These are phyloP conservation scores for Zymoseptoria ardabiliae DNA, from an alignment of 2,329 filamentous ascomycete species.

Conservation along the genomic window DNA sequence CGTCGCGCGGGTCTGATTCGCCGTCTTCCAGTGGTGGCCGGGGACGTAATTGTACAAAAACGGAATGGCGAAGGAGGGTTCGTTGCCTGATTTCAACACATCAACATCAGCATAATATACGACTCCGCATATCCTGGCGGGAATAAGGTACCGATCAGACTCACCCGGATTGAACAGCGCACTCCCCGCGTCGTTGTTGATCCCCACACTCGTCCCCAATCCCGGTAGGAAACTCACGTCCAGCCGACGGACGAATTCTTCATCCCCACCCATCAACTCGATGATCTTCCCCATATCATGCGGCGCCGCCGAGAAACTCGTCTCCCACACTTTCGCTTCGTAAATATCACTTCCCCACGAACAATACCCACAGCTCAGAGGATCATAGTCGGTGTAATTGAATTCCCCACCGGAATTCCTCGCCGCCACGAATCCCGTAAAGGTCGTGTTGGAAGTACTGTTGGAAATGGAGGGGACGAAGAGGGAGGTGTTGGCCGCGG, in stretches of 20 bases:
- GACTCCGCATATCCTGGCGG: too few species aligned
- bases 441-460: slow-evolving; percentile 6
- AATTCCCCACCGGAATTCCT: slow-evolving; percentile 11
- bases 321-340: slow-evolving; percentile 18
- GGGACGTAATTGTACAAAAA: slow-evolving; percentile 36
- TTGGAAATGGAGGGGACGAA: slow-evolving; percentile 4
- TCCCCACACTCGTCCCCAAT: slow-evolving; percentile 9
- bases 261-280: slow-evolving; percentile 13
- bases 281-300: slow-evolving; percentile 19
- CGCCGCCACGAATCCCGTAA: slow-evolving; percentile 17
- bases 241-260: slow-evolving; percentile 11
- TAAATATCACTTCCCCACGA: slow-evolving; percentile 16
- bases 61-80: slow-evolving; percentile 35
- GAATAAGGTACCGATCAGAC: too few species aligned
- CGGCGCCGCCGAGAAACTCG: slow-evolving; percentile 14
- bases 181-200: slow-evolving; percentile 18
- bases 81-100: slow-evolving; percentile 23
- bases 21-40: slow-evolving; percentile 31
- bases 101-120: too few species aligned
- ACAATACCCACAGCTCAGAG: slow-evolving; percentile 12
- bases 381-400: slow-evolving; percentile 15
- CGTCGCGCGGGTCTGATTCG: slow-evolving; percentile 29
- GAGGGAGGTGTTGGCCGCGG: slow-evolving; percentile 29
- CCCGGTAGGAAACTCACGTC: slow-evolving; percentile 15
- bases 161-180: slow-evolving; percentile 19